A percentile compares a stretch with the other conserved stretches of the same genome.
Conservation (phyloP, 2,329 filamentous ascomycete species). For the Madurella mycetomatis region DNA sequence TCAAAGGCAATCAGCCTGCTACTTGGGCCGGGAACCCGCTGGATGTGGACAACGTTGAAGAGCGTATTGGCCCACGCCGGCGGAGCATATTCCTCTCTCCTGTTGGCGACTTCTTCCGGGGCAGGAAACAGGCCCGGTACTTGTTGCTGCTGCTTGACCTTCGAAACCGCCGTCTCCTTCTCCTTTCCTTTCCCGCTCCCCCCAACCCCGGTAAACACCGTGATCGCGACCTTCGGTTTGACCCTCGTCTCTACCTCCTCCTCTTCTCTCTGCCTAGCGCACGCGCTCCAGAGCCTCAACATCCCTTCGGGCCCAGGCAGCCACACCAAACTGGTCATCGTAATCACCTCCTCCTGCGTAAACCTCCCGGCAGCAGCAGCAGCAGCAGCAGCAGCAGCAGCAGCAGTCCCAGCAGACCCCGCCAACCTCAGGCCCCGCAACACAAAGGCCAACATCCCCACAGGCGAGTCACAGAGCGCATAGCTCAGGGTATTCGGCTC, state of each 20-base stretch:
- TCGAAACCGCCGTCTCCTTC: conserved; percentile 9
- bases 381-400: background rate
- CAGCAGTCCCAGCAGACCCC: conserved; percentile 4
- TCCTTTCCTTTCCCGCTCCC: background rate
- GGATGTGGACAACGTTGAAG: conserved; percentile 41
- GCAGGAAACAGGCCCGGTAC: background rate
- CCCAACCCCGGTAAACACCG: conserved; percentile 36
- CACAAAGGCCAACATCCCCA: conserved; percentile 53
- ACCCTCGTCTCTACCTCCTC: conserved; percentile 21
- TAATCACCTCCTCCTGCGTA: conserved; percentile 51
- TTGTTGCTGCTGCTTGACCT: no score
- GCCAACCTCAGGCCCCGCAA: conserved; percentile 42
- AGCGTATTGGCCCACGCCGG: conserved; percentile 45
- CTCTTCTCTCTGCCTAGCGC: conserved; percentile 31
- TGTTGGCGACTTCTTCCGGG: conserved; percentile 16
- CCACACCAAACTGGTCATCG: conserved; percentile 60
- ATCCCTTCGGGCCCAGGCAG: conserved; percentile 60
- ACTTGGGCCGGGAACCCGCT: conserved; percentile 36
- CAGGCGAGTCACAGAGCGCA: conserved; percentile 58
- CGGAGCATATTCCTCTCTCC: conserved; percentile 37
- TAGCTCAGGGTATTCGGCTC: conserved; percentile 56
- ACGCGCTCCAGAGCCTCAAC: conserved; percentile 52
- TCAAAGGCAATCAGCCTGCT: conserved; percentile 48
- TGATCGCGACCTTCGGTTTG: conserved; percentile 43
- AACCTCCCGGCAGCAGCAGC: conserved; percentile 28